phyloP scores from a whole-genome alignment of 1,139 yeast species.

The Pneumocystis murina region DNA sequence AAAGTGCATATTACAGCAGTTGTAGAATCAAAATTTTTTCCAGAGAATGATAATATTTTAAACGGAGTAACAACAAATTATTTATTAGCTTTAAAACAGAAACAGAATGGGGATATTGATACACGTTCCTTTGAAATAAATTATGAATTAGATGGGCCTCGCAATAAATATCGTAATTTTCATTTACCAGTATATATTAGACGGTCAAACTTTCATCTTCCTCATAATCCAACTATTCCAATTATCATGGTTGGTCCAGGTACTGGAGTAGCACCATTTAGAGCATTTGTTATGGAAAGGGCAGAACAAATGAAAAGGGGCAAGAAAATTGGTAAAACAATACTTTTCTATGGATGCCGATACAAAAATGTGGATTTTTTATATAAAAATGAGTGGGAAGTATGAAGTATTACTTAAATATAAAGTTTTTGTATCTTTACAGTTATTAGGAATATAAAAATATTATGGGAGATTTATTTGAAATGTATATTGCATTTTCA shows the following conservation, averaged over 20 bases:
- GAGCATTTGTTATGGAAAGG: slow-evolving; percentile 84
- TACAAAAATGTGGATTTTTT: slow-evolving; percentile 15
- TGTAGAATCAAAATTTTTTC: slow-evolving; percentile 63
- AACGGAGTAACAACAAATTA: slow-evolving; percentile 89
- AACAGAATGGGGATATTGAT: slow-evolving; percentile 30
- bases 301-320: slow-evolving; percentile 37
- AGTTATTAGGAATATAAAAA: slow-evolving; percentile 35
- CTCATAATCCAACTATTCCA: slow-evolving; percentile 73
- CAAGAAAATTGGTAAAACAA: slow-evolving; percentile 49
- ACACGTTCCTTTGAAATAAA: slow-evolving; percentile 30
- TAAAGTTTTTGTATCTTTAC: neutral
- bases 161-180: slow-evolving; percentile 37
- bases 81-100: slow-evolving; percentile 53
- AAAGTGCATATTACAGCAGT: slow-evolving; percentile 66
- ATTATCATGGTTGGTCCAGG: slow-evolving; percentile 94
- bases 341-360: slow-evolving; percentile 56
- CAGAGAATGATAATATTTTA: slow-evolving; percentile 33
- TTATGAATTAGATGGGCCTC: slow-evolving; percentile 72
- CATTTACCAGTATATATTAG: slow-evolving; percentile 85
- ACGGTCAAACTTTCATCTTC: slow-evolving; percentile 86
- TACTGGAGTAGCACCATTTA: slow-evolving; percentile 93
- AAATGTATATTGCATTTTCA: slow-evolving; percentile 72
- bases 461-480: slow-evolving; percentile 48
- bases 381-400: slow-evolving; percentile 16
- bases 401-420: neutral